Percentiles rank a stretch among this genome's conserved stretches.
Evolutionary conservation across 23 red algal species (phyloP).

Genomic region (Agarophyton chilense): DNA sequence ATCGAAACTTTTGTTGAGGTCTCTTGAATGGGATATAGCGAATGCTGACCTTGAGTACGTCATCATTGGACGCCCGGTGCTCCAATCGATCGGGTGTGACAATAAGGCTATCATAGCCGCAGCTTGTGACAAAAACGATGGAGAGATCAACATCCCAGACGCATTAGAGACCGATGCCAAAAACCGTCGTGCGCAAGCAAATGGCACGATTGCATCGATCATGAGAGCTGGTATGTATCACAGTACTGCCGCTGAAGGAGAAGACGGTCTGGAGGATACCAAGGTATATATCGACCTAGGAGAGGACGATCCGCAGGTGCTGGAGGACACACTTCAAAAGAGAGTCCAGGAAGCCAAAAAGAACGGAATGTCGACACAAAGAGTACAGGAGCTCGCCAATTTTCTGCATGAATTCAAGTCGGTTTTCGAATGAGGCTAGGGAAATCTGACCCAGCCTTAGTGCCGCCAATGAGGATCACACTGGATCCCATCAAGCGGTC

Average conservation of each 20-base stretch:
- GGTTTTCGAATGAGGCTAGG: constrained; percentile 52
- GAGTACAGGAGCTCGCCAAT: not conserved
- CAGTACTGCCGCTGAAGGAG: constrained; percentile 8
- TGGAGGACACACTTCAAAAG: constrained; percentile 5
- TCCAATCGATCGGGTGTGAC: constrained; percentile 8
- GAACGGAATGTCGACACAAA: not conserved
- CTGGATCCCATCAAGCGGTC: constrained; percentile 16
- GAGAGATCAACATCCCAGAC: not conserved
- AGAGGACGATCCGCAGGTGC: not conserved
- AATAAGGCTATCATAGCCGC: constrained; percentile 2
- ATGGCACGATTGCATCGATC: not conserved
- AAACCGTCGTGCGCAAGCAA: not conserved
- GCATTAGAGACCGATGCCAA: not conserved
- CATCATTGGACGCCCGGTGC: not conserved
- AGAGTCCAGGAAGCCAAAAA: not conserved
- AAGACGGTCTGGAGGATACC: constrained; percentile 16
- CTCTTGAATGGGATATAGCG: not conserved
- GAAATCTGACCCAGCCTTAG: constrained; percentile 16
- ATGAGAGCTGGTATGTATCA: not conserved
- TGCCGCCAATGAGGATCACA: constrained; percentile 30
- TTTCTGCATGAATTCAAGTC: not conserved
- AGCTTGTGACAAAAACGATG: constrained; percentile 6
- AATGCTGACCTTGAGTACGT: not conserved
- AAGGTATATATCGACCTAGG: constrained; percentile 35
- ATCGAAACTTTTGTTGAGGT: not conserved